phyloP scores from a whole-genome alignment of 495 filamentous ascomycete genomes.

The Umbilicaria muhlenbergii region DNA sequence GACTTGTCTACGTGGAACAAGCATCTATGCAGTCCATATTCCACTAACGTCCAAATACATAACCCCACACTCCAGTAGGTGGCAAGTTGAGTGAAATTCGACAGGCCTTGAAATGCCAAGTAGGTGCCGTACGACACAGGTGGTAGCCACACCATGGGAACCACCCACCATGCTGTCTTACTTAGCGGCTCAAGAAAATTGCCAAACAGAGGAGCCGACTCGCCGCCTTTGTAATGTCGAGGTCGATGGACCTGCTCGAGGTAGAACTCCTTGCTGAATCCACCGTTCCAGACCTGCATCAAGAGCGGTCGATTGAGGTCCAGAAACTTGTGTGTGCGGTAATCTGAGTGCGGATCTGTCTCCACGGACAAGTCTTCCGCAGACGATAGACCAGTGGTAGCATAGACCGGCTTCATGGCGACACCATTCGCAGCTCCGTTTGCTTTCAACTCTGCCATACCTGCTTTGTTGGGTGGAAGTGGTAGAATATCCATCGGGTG shows the following conservation, averaged over 20 bases:
- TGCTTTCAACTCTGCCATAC: constrained; percentile 22
- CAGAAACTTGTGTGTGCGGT: constrained; percentile 78
- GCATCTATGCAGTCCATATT: constrained; percentile 81
- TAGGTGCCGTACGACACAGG: constrained; percentile 58
- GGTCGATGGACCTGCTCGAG: constrained; percentile 91
- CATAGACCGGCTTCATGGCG: constrained; percentile 34
- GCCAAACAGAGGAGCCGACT: constrained; percentile 87
- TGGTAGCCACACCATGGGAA: constrained; percentile 81
- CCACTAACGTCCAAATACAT: constrained; percentile 72
- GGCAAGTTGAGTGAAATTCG: constrained; percentile 23
- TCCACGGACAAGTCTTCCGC: constrained; percentile 77
- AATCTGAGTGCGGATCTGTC: constrained; percentile 62
- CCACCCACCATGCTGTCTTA: constrained; percentile 84
- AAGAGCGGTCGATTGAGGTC: constrained; percentile 79
- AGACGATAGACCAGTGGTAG: constrained; percentile 68
- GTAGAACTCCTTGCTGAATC: constrained; percentile 87
- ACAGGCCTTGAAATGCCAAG: constrained; percentile 44
- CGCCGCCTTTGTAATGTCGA: constrained; percentile 83
- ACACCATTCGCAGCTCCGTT: constrained; percentile 14
- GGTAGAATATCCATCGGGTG: constrained; percentile 32
- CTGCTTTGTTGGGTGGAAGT: constrained; percentile 22
- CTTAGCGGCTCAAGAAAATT: constrained; percentile 94
- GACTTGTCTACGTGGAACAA: constrained; percentile 91
- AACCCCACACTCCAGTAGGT: constrained; percentile 51
- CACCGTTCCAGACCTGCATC: constrained; percentile 74